These are phyloP conservation scores for Alternaria solani DNA, from an alignment of 2,329 filamentous ascomycete genomes.

Conservation along the genomic window DNA sequence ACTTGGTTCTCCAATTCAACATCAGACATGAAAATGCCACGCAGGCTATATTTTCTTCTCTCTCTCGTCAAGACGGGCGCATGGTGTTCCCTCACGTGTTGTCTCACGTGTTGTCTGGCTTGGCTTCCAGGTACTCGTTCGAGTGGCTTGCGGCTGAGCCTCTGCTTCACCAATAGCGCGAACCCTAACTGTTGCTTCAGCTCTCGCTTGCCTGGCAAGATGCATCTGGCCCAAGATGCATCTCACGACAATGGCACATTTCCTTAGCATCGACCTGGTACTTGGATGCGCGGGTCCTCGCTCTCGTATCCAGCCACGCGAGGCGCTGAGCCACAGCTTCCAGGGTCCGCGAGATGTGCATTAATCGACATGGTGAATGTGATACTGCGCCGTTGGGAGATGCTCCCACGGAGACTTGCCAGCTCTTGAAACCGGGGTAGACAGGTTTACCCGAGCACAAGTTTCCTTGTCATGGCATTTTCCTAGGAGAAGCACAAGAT, in stretches of 20 bases:
- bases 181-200: conserved; percentile 1
- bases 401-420: not conserved
- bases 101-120: not conserved
- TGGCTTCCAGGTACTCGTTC: not conserved
- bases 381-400: not conserved
- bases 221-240: conserved; percentile 4
- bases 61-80: not conserved
- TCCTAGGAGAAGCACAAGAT: conserved; percentile 11
- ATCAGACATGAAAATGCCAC: not conserved
- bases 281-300: conserved; percentile 7
- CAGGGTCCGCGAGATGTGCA: not conserved
- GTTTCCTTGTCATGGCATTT: conserved; percentile 3
- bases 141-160: conserved; percentile 2
- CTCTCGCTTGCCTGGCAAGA: conserved; percentile 5
- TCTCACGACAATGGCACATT: conserved; percentile 8
- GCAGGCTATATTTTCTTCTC: too few species aligned
- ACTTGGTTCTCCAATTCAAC: not conserved
- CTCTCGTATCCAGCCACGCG: conserved; percentile 2
- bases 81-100: not conserved
- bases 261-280: conserved; percentile 1
- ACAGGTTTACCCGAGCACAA: not conserved
- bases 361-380: not conserved
- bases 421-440: not conserved
- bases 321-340: conserved; percentile 1
- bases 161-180: conserved; percentile 2